Base-by-base conservation (phyloP, 495 filamentous ascomycete genomes). In the Aspergillus nanangensis region DNA sequence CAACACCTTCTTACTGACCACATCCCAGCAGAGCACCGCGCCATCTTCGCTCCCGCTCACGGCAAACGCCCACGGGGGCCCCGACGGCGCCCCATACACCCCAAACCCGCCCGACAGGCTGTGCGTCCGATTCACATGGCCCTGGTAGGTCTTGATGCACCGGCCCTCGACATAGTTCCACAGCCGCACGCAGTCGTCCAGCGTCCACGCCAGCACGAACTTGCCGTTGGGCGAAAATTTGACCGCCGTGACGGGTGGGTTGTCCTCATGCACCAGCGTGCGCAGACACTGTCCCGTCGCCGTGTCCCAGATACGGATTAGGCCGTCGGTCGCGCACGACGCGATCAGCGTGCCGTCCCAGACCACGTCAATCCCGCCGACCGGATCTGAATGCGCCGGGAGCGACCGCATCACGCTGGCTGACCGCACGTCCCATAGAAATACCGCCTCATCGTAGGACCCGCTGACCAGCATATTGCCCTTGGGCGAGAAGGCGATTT, bases 81-180 rank as follows among this genome's bases (percentile, higher is more conserved):
- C 56, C 39, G 69, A 58, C 15, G 71, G 65, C 8, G 60, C 69
- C 23, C 75, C 62, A 47, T 90, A 81, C 13, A 75, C 61, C 21
- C 88, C 90, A 66, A 96, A 96, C 19, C 82, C 80, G 4, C 91
- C 89, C 19, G 78, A 78, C 20, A 97, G 71, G 48, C 88, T 90
- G 69, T 83, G 96, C 42, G 84, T 87, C 52, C 78, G 74, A 62
- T 96, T 97, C 41, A 74, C 67, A 62, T 97, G 94, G 7, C 94
- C 93, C 65, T 95, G 88, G 73, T 96, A 98, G 18, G 93, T 98
- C 75, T 97, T 98, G 48, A 95, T 82, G 54, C 88, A 89, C 33
- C 81, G 74, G 3, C 91, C 90, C 20, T 88, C 81, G 3, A 93
- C 84, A 54, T 96, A 98, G 65, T 95, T 85, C 93, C 93, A 98